Base-by-base conservation (phyloP, 352 stramenopile genomes). In the Pythium monospermum region DNA sequence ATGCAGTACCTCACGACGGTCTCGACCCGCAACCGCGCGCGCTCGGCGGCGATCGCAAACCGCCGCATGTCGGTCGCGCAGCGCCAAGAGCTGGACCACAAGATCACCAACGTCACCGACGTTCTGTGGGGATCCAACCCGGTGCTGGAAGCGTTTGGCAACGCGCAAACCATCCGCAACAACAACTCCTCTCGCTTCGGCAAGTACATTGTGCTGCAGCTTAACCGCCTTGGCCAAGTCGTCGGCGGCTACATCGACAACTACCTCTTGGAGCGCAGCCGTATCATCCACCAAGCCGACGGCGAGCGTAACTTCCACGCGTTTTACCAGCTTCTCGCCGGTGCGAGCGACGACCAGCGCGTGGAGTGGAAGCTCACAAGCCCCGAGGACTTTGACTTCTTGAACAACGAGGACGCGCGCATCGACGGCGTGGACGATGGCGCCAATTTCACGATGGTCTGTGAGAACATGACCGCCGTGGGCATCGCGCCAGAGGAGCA, bases 1-100 rank as follows among this genome's bases (percentile, higher is more conserved):
- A 93, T 98, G 81, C 83, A 92, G 33, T 97, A 97, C 64, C 73
- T 98, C 23, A 95, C 91, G 23, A 87, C 77, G 53, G 79, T 93
- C 61, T 84, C 71, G 37, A 90, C 77, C 43, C 74, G 79, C 57
- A 79, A 61, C 26, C 66, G 80, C 30, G 73, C 75, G 56, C 83
- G 83, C 61, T 83, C 66, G 41, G 75, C 75, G 0, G 78, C 84
- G 37, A 85, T 89, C 33, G 78, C 78, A 8, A 86, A 85, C 49
- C 80, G 80, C 41, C 76, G 77, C 56, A 83, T 91, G 75, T 91
- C 80, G 47, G 62, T 87, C 42, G 76, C 69, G 35, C 76, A 91
- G 66, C 77, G 76, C 53, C 76, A 86, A 59, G 76, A 86, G 41
- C 68, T 71, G 4, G 80, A 91, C 55, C 67, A 86, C 19, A 81